phyloP scores from a whole-genome alignment of 1,139 yeast species.

The Scheffersomyces segobiensis region DNA sequence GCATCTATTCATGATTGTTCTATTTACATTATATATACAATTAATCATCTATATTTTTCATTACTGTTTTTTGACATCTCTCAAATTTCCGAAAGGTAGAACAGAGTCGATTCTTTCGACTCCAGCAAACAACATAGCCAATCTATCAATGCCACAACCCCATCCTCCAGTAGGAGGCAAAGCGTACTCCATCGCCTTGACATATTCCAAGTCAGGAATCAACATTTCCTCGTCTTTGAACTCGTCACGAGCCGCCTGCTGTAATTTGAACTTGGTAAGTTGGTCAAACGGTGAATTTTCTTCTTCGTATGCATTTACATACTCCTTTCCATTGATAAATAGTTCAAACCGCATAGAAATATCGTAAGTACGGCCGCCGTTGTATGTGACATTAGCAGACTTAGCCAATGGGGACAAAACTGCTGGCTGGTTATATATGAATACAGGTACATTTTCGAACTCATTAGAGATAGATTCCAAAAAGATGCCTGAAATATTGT shows the following conservation, averaged over 20 bases:
- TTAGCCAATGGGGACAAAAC: constrained; percentile 87
- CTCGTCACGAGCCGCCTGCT: constrained; percentile 48
- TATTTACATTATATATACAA: neutral
- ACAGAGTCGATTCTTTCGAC: constrained; percentile 74
- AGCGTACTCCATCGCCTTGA: constrained; percentile 83
- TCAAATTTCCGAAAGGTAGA: constrained; percentile 76
- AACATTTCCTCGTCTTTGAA: constrained; percentile 62
- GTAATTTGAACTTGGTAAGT: constrained; percentile 55
- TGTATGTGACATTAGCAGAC: constrained; percentile 35
- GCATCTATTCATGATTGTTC: neutral
- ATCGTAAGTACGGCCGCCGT: constrained; percentile 31
- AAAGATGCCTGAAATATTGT: constrained; percentile 59
- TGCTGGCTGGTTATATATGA: constrained; percentile 83
- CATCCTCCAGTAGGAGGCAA: constrained; percentile 98
- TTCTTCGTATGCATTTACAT: constrained; percentile 93
- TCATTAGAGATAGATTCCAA: constrained; percentile 61
- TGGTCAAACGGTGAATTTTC: constrained; percentile 86
- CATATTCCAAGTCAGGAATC: constrained; percentile 71
- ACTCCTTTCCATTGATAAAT: constrained; percentile 78
- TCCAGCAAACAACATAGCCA: constrained; percentile 75
- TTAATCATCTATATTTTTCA: neutral
- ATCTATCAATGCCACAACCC: constrained; percentile 92
- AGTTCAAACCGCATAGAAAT: constrained; percentile 79
- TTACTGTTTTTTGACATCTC: constrained; percentile 65
- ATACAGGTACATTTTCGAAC: constrained; percentile 52